Conservation (phyloP, 345 rosid genomes). For the Chamaenerion angustifolium region DNA sequence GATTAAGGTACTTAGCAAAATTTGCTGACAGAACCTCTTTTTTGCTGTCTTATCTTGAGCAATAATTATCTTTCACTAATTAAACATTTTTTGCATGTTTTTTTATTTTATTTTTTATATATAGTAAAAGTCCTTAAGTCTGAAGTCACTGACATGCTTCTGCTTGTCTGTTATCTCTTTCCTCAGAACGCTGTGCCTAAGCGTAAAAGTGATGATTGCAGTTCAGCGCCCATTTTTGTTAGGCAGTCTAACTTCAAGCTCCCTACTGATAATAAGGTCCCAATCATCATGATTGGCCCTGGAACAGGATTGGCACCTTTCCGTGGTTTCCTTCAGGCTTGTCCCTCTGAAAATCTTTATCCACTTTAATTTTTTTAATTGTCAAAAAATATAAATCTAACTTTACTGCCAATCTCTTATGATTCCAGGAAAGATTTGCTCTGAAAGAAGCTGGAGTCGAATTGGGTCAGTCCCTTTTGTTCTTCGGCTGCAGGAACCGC, state of each 20-base stretch:
- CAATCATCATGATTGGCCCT: slow-evolving; percentile 53
- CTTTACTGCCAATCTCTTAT: too few relatives aligned
- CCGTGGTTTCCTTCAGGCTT: slow-evolving; percentile 48
- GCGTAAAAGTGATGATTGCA: slow-evolving; percentile 33
- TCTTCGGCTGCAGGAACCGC: slow-evolving; percentile 89
- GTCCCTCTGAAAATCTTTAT: neutral
- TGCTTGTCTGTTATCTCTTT: neutral
- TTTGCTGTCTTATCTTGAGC: neutral
- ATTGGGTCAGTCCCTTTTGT: slow-evolving; percentile 62
- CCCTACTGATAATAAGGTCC: slow-evolving; percentile 34
- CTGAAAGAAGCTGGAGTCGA: slow-evolving; percentile 62
- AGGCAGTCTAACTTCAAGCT: slow-evolving; percentile 51
- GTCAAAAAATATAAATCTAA: too few relatives aligned
- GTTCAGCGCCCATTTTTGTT: slow-evolving; percentile 45
- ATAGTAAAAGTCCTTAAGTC: too few relatives aligned
- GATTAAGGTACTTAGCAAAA: slow-evolving; percentile 35
- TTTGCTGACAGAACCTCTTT: too few relatives aligned
- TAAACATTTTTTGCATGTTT: too few relatives aligned
- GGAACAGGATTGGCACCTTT: slow-evolving; percentile 66
- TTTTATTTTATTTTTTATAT: too few relatives aligned
- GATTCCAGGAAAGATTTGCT: slow-evolving; percentile 60
- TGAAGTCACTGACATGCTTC: too few relatives aligned
- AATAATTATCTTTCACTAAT: too few relatives aligned
- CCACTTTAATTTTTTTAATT: too few relatives aligned
- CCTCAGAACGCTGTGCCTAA: slow-evolving; percentile 32